Base-by-base conservation (phyloP, 352 stramenopile genomes). In the Thalassiosira hispida region DNA sequence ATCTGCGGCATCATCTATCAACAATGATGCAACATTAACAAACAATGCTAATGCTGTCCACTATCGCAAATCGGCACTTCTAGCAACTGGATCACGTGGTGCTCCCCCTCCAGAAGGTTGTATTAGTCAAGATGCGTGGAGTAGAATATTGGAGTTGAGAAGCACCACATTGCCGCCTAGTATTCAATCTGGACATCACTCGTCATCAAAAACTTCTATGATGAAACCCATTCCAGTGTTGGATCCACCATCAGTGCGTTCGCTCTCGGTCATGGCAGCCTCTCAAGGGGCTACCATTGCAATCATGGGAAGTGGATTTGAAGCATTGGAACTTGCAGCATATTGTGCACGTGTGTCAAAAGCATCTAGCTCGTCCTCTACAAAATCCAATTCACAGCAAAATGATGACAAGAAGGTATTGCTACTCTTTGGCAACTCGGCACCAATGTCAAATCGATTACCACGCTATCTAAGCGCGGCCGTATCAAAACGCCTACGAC, bases 301-400 rank as follows among this genome's bases (percentile, higher is more conserved):
- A 18, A 66, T 93, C n/a, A 73, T 93, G 59, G 88, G 88, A 5
- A 90, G 78, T 75, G 84, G 86, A 20, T 90, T 83, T 56, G 88
- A 93, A 38, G 84, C 84, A 23, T 65, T 90, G 29, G 84, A 88
- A 69, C 47, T 90, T 46, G 83, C 77, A 25, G 65, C 77, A n/a
- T 40, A 73, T 12, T 71, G 74, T 12, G 67, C 73, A 5, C 52
- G 60, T 12, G 51, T 64, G 8, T 51, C 33, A 3, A 23, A 14
- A 16, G 22, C 40, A 16, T 27, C 42, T 16, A 60, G 22, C 27
- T 16, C 38, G 18, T 51, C 44, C 4, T 33, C 6, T 23, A 40
- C 12, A 22, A 16, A 55, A 55, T 12, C 35, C 18, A 12, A 14
- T 1, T 16, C 16, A 9, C 22, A 64, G 27, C 0, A 23, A 2